Evolutionary conservation across 441 rosid genomes (phyloP).

Genomic region (Corymbia citriodora): DNA sequence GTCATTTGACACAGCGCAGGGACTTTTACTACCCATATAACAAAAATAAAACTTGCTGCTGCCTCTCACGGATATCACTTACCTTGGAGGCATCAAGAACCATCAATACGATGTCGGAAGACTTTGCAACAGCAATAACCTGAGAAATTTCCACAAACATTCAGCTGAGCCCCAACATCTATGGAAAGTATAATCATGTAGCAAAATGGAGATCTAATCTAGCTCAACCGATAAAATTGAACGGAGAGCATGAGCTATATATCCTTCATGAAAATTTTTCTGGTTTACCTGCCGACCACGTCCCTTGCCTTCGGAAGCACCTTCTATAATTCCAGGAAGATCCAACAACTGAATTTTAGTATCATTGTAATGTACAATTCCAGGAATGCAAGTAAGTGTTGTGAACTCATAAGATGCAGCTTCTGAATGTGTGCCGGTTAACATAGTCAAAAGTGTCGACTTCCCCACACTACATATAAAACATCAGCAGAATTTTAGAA

Average conservation of each 20-base stretch:
- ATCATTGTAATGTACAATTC: constrained; percentile 92
- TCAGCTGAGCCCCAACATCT: background rate
- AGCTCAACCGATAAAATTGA: background rate
- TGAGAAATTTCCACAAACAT: constrained; percentile 24
- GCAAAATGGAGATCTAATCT: background rate
- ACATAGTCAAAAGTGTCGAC: constrained; percentile 91
- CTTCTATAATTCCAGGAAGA: constrained; percentile 99
- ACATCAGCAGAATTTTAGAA: background rate
- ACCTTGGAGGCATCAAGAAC: constrained; percentile 99
- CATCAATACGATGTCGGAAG: constrained; percentile 98
- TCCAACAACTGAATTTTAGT: constrained; percentile 97
- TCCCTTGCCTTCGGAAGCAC: constrained; percentile 99
- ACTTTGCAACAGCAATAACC: constrained; percentile 99
- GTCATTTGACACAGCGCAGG: background rate
- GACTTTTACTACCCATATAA: background rate
- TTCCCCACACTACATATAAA: constrained; percentile 83
- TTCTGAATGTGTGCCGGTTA: constrained; percentile 98
- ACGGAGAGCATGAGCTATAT: background rate
- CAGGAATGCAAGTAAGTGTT: constrained; percentile 98
- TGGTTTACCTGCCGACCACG: constrained; percentile 94
- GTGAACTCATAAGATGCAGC: constrained; percentile 99
- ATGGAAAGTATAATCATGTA: background rate
- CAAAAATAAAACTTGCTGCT: background rate
- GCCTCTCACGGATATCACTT: constrained; percentile 15
- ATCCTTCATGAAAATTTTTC: background rate